Base-by-base conservation (phyloP, 176 grass and related monocot genomes). In the Themeda triandra region DNA sequence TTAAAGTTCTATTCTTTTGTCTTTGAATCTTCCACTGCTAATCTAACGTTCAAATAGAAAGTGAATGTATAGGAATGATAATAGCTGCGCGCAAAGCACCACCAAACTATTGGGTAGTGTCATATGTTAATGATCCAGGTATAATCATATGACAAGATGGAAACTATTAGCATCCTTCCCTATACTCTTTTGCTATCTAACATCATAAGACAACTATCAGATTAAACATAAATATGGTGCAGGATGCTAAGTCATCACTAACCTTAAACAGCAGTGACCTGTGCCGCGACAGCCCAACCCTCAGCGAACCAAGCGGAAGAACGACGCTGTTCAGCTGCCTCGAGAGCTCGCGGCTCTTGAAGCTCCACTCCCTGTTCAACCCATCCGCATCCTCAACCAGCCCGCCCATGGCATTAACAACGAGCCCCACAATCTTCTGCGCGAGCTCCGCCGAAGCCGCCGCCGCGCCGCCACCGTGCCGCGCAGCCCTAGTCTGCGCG, bases 231-330 rank as follows among this genome's bases (percentile, higher is more conserved):
- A 2, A 21, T 14, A 17, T 63, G 64, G 15, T 66, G 46, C 46
- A 76, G 13, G 68, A 54, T 21, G 10, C 27, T 13, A 30, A 29
- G 44, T 74, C 32, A 85, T 74, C 32, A 85, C 85, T 78, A 89
- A 98, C 96, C 96, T 96, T 99, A 84, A 99, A 99, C 15, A 99
- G 96, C 58, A 99, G 89, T 35, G 96, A 89, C 79, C 96, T 91
- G 60, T 96, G 93, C 10, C 93, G 87, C 9, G 96, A 96, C 36
- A 99, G 86, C 37, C 96, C 96, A 83, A 94, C 35, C 58, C 67
- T 69, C 82, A 99, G 84, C 2, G 36, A 92, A 69, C 96, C 93
- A 82, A 99, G 93, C 71, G 93, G 91, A 80, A 99, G 92, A 81
- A 92, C 88, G 62, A 90, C 73, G 65, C 60, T 91, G 24, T 92